These are phyloP conservation scores for Kodamaea fukazawae DNA, from an alignment of 805 yeast species.

Conservation along the genomic window DNA sequence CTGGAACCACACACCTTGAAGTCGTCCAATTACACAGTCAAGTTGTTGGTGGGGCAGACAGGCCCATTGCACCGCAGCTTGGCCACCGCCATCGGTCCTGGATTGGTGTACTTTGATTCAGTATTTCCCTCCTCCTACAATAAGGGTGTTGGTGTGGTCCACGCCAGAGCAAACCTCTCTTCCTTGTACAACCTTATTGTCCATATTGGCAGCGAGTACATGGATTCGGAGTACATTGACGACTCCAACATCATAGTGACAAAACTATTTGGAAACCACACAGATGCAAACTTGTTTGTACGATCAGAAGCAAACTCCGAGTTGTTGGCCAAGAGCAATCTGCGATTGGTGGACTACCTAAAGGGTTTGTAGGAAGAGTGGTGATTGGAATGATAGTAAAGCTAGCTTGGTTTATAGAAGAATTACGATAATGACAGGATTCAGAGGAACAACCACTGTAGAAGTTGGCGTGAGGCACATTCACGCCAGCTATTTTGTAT, in stretches of 20 bases:
- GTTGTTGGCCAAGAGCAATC: slow-evolving; percentile 6
- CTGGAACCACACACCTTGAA: slow-evolving; percentile 30
- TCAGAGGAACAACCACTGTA: too few species aligned
- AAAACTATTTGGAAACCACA: slow-evolving; percentile 9
- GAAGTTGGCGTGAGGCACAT: too few species aligned
- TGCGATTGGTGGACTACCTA: not conserved
- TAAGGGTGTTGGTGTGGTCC: slow-evolving; percentile 3
- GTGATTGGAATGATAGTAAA: too few species aligned
- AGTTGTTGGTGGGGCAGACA: slow-evolving; percentile 7
- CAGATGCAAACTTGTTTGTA: slow-evolving; percentile 12
- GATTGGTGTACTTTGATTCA: slow-evolving; percentile 5
- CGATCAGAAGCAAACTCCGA: slow-evolving; percentile 7
- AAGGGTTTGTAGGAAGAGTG: not conserved
- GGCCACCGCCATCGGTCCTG: not conserved
- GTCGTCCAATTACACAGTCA: slow-evolving; percentile 25
- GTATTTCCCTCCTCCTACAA: slow-evolving; percentile 5
- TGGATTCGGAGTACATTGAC: slow-evolving; percentile 10
- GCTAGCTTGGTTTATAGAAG: too few species aligned
- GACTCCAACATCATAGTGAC: slow-evolving; percentile 5
- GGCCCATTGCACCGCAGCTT: slow-evolving; percentile 3
- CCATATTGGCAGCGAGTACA: slow-evolving; percentile 6
- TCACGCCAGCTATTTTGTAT: too few species aligned
- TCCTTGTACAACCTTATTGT: slow-evolving; percentile 7
- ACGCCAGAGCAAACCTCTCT: slow-evolving; percentile 7
- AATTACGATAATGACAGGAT: too few species aligned